Percentiles rank a stretch among this genome's conserved stretches.
These are phyloP conservation scores for Coemansia sp. DNA, from an alignment of 192 early-diverging fungal species.

Conservation along the genomic window DNA sequence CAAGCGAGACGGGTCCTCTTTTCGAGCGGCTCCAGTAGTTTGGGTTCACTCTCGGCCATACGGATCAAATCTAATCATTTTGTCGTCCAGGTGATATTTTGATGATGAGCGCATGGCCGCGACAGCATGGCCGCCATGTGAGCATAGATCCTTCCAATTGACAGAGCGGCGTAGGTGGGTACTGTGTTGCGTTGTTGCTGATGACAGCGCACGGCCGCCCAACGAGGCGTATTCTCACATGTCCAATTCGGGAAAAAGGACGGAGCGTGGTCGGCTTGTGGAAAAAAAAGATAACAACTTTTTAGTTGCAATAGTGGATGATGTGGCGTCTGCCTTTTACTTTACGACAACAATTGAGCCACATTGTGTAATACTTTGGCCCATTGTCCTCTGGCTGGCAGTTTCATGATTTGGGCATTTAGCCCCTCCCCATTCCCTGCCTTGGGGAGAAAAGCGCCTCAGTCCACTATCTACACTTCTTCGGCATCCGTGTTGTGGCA, in stretches of 20 bases:
- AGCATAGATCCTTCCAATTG: background rate
- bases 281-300: background rate
- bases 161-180: background rate
- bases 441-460: background rate
- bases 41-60: background rate
- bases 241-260: background rate
- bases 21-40: background rate
- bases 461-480: background rate
- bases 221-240: slow-evolving; percentile 2
- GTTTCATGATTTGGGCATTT: background rate
- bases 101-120: background rate
- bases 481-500: background rate
- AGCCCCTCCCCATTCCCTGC: slow-evolving; percentile 1
- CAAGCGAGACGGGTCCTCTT: background rate
- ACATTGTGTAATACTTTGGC: background rate
- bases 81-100: background rate
- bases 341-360: background rate
- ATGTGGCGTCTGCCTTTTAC: background rate
- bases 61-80: background rate
- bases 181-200: background rate
- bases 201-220: background rate
- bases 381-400: background rate
- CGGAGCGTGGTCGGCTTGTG: background rate
- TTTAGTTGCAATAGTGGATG: background rate
- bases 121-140: background rate